Conservation (phyloP, 2,329 filamentous ascomycete species). For the Claviceps lovelessii region DNA sequence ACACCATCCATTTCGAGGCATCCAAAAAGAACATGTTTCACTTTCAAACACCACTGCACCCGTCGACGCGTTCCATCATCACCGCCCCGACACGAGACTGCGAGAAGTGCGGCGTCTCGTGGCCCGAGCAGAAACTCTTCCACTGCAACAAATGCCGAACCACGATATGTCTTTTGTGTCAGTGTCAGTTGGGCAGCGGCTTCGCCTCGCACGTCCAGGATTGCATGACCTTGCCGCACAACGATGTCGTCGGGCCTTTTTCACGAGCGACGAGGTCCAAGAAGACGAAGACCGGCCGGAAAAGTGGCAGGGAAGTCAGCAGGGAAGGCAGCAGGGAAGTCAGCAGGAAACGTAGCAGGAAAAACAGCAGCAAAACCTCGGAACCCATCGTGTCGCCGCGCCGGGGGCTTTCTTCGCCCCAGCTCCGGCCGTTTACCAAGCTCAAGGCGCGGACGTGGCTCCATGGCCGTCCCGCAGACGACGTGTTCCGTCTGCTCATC, state of each 20-base stretch:
- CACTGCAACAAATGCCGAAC: constrained; percentile 1
- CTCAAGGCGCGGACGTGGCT: constrained; percentile 22
- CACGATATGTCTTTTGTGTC: neutral
- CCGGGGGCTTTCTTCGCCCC: constrained; percentile 10
- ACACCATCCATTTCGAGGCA: no score
- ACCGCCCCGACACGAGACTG: neutral
- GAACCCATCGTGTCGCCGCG: constrained; percentile 1
- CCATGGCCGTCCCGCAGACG: constrained; percentile 21
- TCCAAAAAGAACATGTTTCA: neutral
- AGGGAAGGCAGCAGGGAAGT: neutral
- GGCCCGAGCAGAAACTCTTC: neutral
- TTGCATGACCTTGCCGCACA: constrained; percentile 2
- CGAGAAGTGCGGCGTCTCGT: neutral
- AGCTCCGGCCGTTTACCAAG: constrained; percentile 19
- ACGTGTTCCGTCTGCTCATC: constrained; percentile 28
- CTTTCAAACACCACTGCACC: neutral
- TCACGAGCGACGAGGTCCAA: neutral
- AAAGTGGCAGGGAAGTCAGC: neutral
- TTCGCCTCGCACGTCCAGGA: constrained; percentile 1
- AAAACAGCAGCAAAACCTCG: neutral
- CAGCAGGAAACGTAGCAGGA: no score
- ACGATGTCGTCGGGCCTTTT: neutral
- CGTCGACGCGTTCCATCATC: neutral
- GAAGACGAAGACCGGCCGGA: neutral
- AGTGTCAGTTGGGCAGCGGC: neutral